Conservation (phyloP, 1,284 basidiomycete genomes). For the Neonothopanus nambi region DNA sequence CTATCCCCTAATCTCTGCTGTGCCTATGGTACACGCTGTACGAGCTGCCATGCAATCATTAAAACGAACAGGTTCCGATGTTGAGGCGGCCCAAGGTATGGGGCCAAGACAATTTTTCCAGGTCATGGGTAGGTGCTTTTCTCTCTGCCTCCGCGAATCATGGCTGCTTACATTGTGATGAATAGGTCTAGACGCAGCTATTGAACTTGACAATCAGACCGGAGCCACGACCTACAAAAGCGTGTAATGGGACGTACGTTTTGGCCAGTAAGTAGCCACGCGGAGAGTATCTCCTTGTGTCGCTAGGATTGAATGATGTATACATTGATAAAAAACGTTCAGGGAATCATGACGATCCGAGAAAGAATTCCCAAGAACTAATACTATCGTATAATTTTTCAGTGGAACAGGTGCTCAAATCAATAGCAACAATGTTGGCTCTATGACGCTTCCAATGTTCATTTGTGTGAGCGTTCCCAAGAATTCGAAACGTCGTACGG, state of each 20-base stretch:
- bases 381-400: too few relatives aligned
- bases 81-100: slow-evolving; percentile 32
- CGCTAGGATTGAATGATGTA: too few relatives aligned
- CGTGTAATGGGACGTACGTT: neutral
- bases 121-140: slow-evolving; percentile 30
- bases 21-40: slow-evolving; percentile 36
- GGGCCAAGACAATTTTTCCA: slow-evolving; percentile 38
- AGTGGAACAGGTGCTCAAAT: too few relatives aligned
- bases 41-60: slow-evolving; percentile 36
- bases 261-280: neutral
- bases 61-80: slow-evolving; percentile 38
- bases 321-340: too few relatives aligned
- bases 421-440: too few relatives aligned
- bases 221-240: slow-evolving; percentile 2
- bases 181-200: slow-evolving; percentile 9
- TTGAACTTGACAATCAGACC: slow-evolving; percentile 5
- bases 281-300: too few relatives aligned
- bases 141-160: too few relatives aligned
- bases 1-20: slow-evolving; percentile 37
- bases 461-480: too few relatives aligned
- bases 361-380: too few relatives aligned
- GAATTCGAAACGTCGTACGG: too few relatives aligned
- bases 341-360: too few relatives aligned
- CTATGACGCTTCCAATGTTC: too few relatives aligned
- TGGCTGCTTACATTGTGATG: neutral